These are phyloP conservation scores for Penicillium riverlandense DNA, from an alignment of 495 filamentous ascomycete species.

Conservation along the genomic window DNA sequence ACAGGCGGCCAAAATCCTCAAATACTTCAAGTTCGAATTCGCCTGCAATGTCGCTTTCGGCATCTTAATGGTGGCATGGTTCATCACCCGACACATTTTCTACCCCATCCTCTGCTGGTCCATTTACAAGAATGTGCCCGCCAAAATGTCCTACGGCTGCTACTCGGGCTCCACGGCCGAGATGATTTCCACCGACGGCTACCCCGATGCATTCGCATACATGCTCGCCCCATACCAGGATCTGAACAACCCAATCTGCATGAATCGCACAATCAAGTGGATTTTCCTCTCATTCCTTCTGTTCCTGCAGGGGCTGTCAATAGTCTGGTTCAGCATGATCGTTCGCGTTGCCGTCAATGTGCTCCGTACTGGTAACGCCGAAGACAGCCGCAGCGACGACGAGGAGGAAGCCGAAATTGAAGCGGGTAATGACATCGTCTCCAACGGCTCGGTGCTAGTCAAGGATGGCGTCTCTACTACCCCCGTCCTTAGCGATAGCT, in stretches of 20 bases:
- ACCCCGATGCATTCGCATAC: slow-evolving; percentile 50
- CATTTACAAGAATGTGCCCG: slow-evolving; percentile 63
- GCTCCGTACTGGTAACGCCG: slow-evolving; percentile 67
- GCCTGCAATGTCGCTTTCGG: slow-evolving; percentile 82
- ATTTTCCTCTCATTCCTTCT: slow-evolving; percentile 70
- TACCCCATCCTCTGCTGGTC: slow-evolving; percentile 76
- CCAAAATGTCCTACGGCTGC: slow-evolving; percentile 59
- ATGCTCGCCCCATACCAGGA: slow-evolving; percentile 63
- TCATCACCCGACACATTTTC: slow-evolving; percentile 72
- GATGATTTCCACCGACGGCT: slow-evolving; percentile 47
- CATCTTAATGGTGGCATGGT: slow-evolving; percentile 80
- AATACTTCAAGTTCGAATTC: slow-evolving; percentile 70
- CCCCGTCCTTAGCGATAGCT: slow-evolving; percentile 22
- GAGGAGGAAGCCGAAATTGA: slow-evolving; percentile 75
- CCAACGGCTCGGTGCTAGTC: slow-evolving; percentile 35
- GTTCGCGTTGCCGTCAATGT: slow-evolving; percentile 70
- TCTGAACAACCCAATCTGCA: slow-evolving; percentile 67
- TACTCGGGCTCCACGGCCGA: slow-evolving; percentile 53
- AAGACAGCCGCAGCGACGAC: slow-evolving; percentile 82
- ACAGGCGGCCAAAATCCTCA: slow-evolving; percentile 89
- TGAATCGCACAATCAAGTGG: slow-evolving; percentile 61
- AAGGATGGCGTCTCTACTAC: slow-evolving; percentile 18
- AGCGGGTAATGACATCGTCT: slow-evolving; percentile 27
- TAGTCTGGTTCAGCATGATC: slow-evolving; percentile 91
- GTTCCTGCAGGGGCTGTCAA: slow-evolving; percentile 68